These are phyloP conservation scores for Eimeria necatrix DNA, from an alignment of 169 alveolate species.

Conservation along the genomic window DNA sequence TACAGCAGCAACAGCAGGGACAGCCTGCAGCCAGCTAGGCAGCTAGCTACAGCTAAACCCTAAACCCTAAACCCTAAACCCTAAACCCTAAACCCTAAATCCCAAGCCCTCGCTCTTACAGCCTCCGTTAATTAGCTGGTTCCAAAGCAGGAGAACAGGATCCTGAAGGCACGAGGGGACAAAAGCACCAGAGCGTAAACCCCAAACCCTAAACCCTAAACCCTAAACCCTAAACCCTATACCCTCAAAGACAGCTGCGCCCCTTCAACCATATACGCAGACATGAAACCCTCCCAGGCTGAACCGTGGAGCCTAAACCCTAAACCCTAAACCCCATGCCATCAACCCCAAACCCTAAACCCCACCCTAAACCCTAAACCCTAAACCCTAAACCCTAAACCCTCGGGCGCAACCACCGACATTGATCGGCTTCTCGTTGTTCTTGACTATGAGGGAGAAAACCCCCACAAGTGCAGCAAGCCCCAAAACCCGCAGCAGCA, in stretches of 20 bases:
- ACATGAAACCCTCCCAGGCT: background rate
- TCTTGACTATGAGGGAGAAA: background rate
- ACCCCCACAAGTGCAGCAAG: background rate
- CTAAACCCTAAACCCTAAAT: background rate
- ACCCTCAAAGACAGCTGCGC: background rate
- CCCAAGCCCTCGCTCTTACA: constrained; percentile 4
- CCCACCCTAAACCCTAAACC: too few species aligned
- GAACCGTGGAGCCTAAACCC: constrained; percentile 16
- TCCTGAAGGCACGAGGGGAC: background rate
- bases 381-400: too few species aligned
- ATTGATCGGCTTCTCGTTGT: background rate
- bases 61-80: constrained; percentile 21
- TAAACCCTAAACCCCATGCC: background rate
- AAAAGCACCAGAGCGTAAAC: constrained; percentile 12
- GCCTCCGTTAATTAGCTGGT: background rate
- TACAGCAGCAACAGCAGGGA: background rate
- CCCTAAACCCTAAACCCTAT: constrained; percentile 21
- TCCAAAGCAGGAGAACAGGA: background rate
- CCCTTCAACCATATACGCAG: background rate
- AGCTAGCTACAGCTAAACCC: background rate
- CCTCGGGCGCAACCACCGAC: background rate
- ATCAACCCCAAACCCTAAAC: background rate
- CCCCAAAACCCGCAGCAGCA: background rate
- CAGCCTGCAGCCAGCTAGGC: background rate
- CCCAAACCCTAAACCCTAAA: background rate